Conservation (phyloP, 805 yeast genomes). For the Saturnispora quitensis region DNA sequence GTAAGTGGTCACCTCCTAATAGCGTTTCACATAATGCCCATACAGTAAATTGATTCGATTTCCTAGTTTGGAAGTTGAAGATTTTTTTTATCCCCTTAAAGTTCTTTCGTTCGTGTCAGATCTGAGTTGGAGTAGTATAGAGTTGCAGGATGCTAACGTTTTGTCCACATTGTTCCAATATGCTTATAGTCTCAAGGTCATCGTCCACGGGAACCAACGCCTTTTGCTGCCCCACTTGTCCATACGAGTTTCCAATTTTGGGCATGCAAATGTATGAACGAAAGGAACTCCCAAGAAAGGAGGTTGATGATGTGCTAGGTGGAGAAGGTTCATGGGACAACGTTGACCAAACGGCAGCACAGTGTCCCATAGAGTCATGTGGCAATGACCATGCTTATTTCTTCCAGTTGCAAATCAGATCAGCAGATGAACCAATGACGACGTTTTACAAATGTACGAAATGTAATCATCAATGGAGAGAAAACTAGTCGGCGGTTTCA, state of each 20-base stretch:
- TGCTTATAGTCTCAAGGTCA: slow-evolving; percentile 67
- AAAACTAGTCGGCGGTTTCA: slow-evolving; percentile 40
- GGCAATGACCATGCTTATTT: slow-evolving; percentile 89
- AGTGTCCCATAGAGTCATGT: slow-evolving; percentile 84
- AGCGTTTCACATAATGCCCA: no score
- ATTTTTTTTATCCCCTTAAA: not conserved
- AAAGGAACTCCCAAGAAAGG: slow-evolving; percentile 72
- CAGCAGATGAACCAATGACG: slow-evolving; percentile 99
- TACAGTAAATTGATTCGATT: not conserved
- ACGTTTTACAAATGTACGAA: slow-evolving; percentile 92
- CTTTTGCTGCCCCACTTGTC: slow-evolving; percentile 88
- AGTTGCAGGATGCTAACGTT: slow-evolving; percentile 65
- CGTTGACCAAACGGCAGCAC: slow-evolving; percentile 90
- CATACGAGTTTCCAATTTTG: slow-evolving; percentile 83
- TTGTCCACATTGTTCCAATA: slow-evolving; percentile 90
- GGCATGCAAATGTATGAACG: slow-evolving; percentile 83
- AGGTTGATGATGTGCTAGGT: slow-evolving; percentile 93
- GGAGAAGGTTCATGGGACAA: slow-evolving; percentile 98
- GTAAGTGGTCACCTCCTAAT: no score
- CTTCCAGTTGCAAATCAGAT: slow-evolving; percentile 92
- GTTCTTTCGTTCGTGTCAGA: not conserved
- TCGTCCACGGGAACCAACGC: slow-evolving; percentile 45
- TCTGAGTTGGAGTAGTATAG: not conserved
- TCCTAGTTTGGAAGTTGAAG: not conserved
- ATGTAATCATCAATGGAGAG: slow-evolving; percentile 96